Conservation (phyloP, 2,329 filamentous ascomycete genomes). For the Ophiosphaerella herpotricha region DNA sequence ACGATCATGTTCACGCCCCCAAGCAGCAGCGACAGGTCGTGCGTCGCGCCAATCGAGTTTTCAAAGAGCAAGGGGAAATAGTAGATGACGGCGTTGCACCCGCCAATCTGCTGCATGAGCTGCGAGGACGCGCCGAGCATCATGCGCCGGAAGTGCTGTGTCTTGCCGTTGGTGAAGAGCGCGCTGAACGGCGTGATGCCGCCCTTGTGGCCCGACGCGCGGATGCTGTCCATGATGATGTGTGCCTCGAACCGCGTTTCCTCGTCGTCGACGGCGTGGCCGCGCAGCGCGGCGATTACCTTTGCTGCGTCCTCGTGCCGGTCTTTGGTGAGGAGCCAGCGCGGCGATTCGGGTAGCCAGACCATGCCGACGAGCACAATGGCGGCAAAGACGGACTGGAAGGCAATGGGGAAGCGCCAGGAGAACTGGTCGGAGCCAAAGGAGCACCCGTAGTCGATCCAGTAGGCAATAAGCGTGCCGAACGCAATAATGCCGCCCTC, state of each 20-base stretch:
- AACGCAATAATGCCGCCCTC: constrained; percentile 59
- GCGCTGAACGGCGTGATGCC: constrained; percentile 54
- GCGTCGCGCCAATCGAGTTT: constrained; percentile 55
- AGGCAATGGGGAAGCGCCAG: constrained; percentile 60
- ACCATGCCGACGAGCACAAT: constrained; percentile 63
- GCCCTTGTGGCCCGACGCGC: constrained; percentile 47
- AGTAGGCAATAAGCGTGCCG: constrained; percentile 58
- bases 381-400: constrained; percentile 57
- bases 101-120: constrained; percentile 36
- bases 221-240: constrained; percentile 66
- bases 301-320: constrained; percentile 63
- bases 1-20: constrained; percentile 60
- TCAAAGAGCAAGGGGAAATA: constrained; percentile 50
- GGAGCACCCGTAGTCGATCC: constrained; percentile 47
- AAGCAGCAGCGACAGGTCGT: constrained; percentile 51
- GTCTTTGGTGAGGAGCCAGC: constrained; percentile 68
- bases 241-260: constrained; percentile 65
- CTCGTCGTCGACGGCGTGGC: constrained; percentile 55
- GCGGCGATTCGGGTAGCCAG: constrained; percentile 66
- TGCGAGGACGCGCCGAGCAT: constrained; percentile 60
- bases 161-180: constrained; percentile 65
- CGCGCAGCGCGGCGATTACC: constrained; percentile 57
- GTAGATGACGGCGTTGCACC: constrained; percentile 51
- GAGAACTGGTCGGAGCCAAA: constrained; percentile 37
- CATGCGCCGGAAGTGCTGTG: constrained; percentile 69